Conservation (phyloP, 306 rosid species). For the Myrica gale region DNA sequence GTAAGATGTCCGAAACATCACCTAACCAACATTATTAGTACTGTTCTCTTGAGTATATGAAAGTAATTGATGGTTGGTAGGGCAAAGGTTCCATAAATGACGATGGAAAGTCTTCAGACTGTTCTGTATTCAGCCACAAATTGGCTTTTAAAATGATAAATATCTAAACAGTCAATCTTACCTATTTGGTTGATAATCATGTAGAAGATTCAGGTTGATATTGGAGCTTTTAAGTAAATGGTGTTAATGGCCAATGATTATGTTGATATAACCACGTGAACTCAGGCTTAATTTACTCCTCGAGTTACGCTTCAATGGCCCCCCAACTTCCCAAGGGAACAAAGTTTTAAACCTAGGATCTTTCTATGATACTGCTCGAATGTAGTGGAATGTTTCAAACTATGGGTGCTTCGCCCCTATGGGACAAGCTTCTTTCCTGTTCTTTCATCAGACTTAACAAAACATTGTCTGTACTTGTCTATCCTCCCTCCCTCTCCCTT, state of each 20-base stretch:
- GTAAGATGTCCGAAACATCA: neutral
- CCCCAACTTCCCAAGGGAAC: neutral
- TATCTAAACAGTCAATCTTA: neutral
- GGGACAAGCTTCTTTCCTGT: neutral
- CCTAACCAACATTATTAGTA: neutral
- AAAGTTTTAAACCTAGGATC: neutral
- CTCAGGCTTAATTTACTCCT: neutral
- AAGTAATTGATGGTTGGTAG: neutral
- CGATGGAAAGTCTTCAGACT: neutral
- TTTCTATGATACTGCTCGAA: conserved; percentile 1
- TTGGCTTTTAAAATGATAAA: neutral
- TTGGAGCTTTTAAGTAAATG: conserved; percentile 9
- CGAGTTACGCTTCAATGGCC: conserved; percentile 9
- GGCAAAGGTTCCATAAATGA: neutral
- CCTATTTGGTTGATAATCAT: neutral
- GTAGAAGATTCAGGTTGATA: neutral
- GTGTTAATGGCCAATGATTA: conserved; percentile 5
- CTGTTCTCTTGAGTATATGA: neutral
- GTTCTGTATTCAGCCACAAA: neutral
- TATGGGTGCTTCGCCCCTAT: neutral
- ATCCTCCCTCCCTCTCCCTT: conserved; percentile 16
- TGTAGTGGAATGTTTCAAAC: neutral
- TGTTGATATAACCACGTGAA: conserved; percentile 19
- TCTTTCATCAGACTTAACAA: neutral
- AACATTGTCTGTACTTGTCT: conserved; percentile 1